A percentile compares a stretch with the other conserved stretches of the same genome.
These are phyloP conservation scores for Chalciporus pseudorubinellus DNA, from an alignment of 768 basidiomycete genomes.

Conservation along the genomic window DNA sequence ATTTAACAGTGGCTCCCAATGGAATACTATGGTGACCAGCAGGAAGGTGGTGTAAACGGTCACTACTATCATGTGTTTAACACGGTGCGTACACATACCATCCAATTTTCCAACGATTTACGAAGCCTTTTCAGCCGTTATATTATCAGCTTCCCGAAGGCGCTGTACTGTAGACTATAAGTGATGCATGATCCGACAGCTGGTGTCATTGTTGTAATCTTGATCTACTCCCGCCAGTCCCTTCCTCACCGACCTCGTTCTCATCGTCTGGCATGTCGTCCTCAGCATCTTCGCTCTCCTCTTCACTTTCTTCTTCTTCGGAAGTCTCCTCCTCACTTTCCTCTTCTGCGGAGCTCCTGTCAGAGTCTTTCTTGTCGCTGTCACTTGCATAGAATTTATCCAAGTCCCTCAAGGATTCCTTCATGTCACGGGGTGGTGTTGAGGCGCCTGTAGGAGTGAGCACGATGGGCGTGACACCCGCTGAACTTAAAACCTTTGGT, in stretches of 20 bases:
- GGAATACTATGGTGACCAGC: slow-evolving; percentile 59
- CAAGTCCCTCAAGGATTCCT: slow-evolving; percentile 54
- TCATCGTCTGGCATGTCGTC: slow-evolving; percentile 25
- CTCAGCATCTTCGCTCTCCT: slow-evolving; percentile 28
- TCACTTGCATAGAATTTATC: slow-evolving; percentile 71
- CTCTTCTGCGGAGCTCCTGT: slow-evolving; percentile 24
- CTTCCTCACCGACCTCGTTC: slow-evolving; percentile 18
- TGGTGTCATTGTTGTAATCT: slow-evolving; percentile 11
- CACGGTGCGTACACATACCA: slow-evolving; percentile 45
- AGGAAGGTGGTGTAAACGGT: slow-evolving; percentile 58
- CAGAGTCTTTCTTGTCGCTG: slow-evolving; percentile 34
- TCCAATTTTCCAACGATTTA: background rate
- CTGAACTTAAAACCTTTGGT: slow-evolving; percentile 29
- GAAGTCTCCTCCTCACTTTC: slow-evolving; percentile 35
- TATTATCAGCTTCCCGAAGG: slow-evolving; percentile 50
- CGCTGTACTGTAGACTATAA: slow-evolving; percentile 36
- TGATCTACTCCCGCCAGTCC: slow-evolving; percentile 15
- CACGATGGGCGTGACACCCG: slow-evolving; percentile 45
- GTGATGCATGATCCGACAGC: background rate
- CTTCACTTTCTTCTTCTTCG: slow-evolving; percentile 26
- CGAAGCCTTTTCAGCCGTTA: slow-evolving; percentile 38
- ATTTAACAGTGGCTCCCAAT: slow-evolving; percentile 68
- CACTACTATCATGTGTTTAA: slow-evolving; percentile 79
- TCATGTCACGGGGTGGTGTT: slow-evolving; percentile 44
- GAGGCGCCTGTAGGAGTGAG: slow-evolving; percentile 54